Evolutionary conservation across 257 asterid genomes (phyloP).

Genomic region (Paulownia fortunei): DNA sequence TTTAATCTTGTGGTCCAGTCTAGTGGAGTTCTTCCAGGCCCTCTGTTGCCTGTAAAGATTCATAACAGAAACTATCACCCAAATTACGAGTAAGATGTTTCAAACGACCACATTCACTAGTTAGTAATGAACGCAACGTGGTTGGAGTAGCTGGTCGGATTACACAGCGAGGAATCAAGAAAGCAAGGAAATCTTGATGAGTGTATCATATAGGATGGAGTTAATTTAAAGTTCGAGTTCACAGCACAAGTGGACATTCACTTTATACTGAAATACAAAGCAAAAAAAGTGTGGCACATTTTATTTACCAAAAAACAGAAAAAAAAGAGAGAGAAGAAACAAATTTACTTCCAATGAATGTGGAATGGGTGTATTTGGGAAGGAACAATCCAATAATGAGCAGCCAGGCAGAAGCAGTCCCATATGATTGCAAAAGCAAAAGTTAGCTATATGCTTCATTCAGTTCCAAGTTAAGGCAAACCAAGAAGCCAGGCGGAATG

Average conservation of each 20-base stretch:
- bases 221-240: not conserved
- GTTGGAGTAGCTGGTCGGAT: not conserved
- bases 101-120: not conserved
- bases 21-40: conserved; percentile 93
- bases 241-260: not conserved
- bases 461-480: not conserved
- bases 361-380: not conserved
- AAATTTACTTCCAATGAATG: not conserved
- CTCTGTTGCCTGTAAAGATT: conserved; percentile 72
- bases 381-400: conserved; percentile 8
- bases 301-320: not conserved
- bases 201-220: too few relatives aligned
- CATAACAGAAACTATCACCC: not conserved
- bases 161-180: too few relatives aligned
- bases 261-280: not conserved
- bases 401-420: not conserved
- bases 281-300: not conserved
- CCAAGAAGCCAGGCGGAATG: too few relatives aligned
- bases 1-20: conserved; percentile 90
- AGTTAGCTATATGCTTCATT: not conserved
- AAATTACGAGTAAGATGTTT: not conserved
- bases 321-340: not conserved
- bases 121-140: conserved; percentile 1
- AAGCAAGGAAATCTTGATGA: too few relatives aligned
- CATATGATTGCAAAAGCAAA: conserved; percentile 15